Base-by-base conservation (phyloP, 2,329 filamentous ascomycete species). In the Rasamsonia emersonii region DNA sequence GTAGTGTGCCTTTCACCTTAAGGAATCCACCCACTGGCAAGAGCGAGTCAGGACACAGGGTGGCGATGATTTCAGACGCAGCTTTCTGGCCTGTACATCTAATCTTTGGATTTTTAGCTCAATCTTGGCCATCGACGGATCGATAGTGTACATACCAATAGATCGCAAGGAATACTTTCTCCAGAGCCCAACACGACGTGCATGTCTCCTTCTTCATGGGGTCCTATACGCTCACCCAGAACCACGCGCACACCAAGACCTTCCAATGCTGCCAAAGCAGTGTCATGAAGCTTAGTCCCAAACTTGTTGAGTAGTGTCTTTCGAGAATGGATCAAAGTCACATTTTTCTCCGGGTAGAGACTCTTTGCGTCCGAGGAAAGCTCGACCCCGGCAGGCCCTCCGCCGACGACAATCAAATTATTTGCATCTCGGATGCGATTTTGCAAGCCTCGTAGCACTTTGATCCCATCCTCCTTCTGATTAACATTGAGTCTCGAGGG, bases 321-420 rank as follows among this genome's bases (percentile, higher is more conserved):
- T 10, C 74, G 58, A 2, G 76, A 79, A 47, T 79, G 75, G 0
- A 80, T 61, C 5, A 80, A 47, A 0, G 65, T 65, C 7, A 80
- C 67, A 0, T 56, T 51, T 51, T 79, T 79, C 5, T 68, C 61
- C 0, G 73, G 71, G 40, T 73, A 75, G 7, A 58, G 47, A 4
- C 61, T 61, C 49, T 76, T 77, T 7, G 71, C 68, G 44, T 80
- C 75, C 0, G 71, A 66, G 0, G 73, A 74, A 19, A 79, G 53
- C 51, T 79, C 72, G 0, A 79, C 69, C 1, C 76, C 76, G 0
- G 75, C 75, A 1, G 76, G 73, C 3, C 75, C 75, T 0, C 73
- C 75, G 2, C 75, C 76, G 0, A 73, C 61, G 0, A 75, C 61
- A 2, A 72, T 67, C 5, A 74, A 41, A 18, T 56, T 59, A 9